Evolutionary conservation across 345 rosid genomes (phyloP).

Genomic region (Trapa bicornis): DNA sequence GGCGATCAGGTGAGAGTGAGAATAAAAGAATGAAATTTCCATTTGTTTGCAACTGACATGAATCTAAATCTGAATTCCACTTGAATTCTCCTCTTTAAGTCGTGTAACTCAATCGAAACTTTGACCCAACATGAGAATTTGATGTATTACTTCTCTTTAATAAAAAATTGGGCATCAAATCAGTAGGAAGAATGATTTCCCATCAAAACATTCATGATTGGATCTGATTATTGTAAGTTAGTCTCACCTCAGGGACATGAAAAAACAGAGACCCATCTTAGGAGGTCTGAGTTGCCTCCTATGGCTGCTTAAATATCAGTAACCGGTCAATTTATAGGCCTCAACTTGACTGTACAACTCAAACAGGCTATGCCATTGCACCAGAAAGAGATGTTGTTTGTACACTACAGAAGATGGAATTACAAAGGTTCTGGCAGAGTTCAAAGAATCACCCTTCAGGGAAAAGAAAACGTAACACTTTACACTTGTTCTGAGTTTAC

Average conservation of each 20-base stretch:
- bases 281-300: no score
- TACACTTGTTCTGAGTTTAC: not conserved
- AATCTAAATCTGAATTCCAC: not conserved
- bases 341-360: not conserved
- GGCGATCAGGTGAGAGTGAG: not conserved
- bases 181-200: no score
- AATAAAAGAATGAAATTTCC: not conserved
- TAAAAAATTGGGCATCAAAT: no score
- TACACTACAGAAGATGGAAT: not conserved
- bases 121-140: not conserved
- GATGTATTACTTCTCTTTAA: not conserved
- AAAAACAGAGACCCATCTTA: no score
- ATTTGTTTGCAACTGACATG: not conserved
- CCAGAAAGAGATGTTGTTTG: not conserved
- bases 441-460: not conserved
- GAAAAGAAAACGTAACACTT: not conserved
- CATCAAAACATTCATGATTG: no score
- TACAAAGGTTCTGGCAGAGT: not conserved
- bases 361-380: not conserved
- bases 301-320: not conserved
- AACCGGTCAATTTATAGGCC: not conserved
- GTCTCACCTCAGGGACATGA: no score
- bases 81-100: slow-evolving; percentile 1
- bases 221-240: no score
- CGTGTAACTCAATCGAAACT: not conserved